Conservation (phyloP, 2,329 filamentous ascomycete species). For the Ophiocordyceps unilateralis region DNA sequence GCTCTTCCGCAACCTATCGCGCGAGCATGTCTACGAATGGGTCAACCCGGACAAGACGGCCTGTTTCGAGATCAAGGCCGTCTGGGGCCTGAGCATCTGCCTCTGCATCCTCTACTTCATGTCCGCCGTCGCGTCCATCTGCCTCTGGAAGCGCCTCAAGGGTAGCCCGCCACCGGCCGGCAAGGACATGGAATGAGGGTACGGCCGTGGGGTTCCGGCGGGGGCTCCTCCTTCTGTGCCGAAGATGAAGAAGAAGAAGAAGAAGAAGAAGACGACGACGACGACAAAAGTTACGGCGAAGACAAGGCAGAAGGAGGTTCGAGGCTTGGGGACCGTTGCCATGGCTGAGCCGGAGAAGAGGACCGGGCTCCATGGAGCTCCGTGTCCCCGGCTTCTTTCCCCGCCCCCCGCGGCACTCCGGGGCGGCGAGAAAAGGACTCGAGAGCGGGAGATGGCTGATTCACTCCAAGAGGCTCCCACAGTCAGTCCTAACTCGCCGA, state of each 20-base stretch:
- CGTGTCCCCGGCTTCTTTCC: slow-evolving; percentile 12
- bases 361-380: neutral
- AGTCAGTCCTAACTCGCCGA: slow-evolving; percentile 1
- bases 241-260: slow-evolving; percentile 2
- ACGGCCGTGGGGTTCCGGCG: slow-evolving; percentile 23
- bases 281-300: too few species aligned
- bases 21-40: slow-evolving; percentile 22
- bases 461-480: slow-evolving; percentile 14
- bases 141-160: slow-evolving; percentile 46
- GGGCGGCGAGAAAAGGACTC: slow-evolving; percentile 8
- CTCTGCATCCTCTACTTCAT: slow-evolving; percentile 57
- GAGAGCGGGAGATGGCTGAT: slow-evolving; percentile 8
- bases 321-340: slow-evolving; percentile 21
- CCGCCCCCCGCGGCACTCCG: slow-evolving; percentile 20
- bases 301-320: slow-evolving; percentile 6
- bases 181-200: slow-evolving; percentile 35
- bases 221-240: slow-evolving; percentile 6
- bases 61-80: slow-evolving; percentile 70
- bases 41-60: slow-evolving; percentile 38
- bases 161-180: slow-evolving; percentile 13
- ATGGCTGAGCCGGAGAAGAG: slow-evolving; percentile 14
- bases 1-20: slow-evolving; percentile 21
- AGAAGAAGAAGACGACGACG: slow-evolving; percentile 3
- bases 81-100: slow-evolving; percentile 74
- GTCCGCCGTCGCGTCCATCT: slow-evolving; percentile 37